Base-by-base conservation (phyloP, 345 rosid species). In the Stellera chamaejasme region DNA sequence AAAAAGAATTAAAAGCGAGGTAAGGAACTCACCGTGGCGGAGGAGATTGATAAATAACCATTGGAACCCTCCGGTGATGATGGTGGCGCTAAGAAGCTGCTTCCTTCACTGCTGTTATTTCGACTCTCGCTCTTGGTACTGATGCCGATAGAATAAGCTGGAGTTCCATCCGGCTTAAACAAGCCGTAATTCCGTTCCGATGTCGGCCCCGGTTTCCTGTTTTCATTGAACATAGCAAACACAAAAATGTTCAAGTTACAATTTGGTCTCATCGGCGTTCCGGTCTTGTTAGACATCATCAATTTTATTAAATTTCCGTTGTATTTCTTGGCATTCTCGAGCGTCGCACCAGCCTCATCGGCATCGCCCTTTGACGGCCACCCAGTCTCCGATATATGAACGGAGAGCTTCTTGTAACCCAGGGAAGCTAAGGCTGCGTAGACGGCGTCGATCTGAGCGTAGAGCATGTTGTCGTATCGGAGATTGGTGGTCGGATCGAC, bases 341-440 rank as follows among this genome's bases (percentile, higher is more conserved):
- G 67, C 3, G 92, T 77, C 0, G 97, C 97, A 6, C 99, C 99
- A 0, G 72, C 62, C 69, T 94, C 99, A 13, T 90, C 87, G 10
- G 27, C 79, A 45, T 90, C 99, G 14, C 99, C 99, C 58, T 79
- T 87, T 0, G 99, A 90, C 10, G 99, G 99, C 99, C 99, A 94
- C 23, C 99, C 99, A 0, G 97, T 94, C 69, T 94, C 99, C 48
- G 97, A 94, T 58, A 94, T 83, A 54, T 83, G 82, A 23, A 94
- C 69, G 1, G 65, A 71, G 2, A 90, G 63, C 10, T 85, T 77
- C 72, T 77, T 82, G 60, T 71, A 87, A 5, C 97, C 99, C 28
- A 72, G 26, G 23, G 82, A 58, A 27, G 82, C 76, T 27, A 94
- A 54, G 25, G 97, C 99, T 0, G 85, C 66, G 70, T 89, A 71